These are phyloP conservation scores for Dunaliella primolecta DNA, from an alignment of 139 green algal species.

Conservation along the genomic window DNA sequence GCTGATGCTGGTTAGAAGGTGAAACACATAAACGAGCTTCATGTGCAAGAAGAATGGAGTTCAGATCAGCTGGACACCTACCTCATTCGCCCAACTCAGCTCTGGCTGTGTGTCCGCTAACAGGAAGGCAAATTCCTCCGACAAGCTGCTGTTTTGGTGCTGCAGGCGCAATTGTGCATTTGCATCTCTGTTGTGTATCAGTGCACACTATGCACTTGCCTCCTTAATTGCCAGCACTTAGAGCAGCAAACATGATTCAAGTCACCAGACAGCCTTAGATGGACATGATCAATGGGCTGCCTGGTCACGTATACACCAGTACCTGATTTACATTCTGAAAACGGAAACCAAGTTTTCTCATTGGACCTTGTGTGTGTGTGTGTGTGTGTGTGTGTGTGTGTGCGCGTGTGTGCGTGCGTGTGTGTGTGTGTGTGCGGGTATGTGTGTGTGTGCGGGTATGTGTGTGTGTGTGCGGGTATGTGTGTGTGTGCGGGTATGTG, in stretches of 20 bases:
- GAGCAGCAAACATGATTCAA: no score
- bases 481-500: no score
- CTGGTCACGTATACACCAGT: not conserved
- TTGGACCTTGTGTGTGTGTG: no score
- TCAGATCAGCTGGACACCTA: not conserved
- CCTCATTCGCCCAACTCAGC: slow-evolving; percentile 35
- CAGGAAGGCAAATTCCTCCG: slow-evolving; percentile 49
- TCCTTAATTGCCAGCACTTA: not conserved
- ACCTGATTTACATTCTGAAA: not conserved
- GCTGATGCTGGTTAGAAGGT: not conserved
- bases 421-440: no score
- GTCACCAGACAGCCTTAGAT: no score
- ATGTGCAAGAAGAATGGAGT: not conserved
- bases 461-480: no score
- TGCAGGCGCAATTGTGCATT: slow-evolving; percentile 32
- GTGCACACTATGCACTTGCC: not conserved
- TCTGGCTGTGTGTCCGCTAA: slow-evolving; percentile 44
- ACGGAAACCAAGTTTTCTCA: not conserved
- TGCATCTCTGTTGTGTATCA: slow-evolving; percentile 7
- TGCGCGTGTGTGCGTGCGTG: no score
- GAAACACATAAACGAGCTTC: not conserved
- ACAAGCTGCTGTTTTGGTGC: slow-evolving; percentile 76
- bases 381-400: no score
- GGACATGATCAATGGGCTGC: not conserved
- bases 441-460: no score